Base-by-base conservation (phyloP, 352 stramenopile species). In the Globisporangium abappressorium region DNA sequence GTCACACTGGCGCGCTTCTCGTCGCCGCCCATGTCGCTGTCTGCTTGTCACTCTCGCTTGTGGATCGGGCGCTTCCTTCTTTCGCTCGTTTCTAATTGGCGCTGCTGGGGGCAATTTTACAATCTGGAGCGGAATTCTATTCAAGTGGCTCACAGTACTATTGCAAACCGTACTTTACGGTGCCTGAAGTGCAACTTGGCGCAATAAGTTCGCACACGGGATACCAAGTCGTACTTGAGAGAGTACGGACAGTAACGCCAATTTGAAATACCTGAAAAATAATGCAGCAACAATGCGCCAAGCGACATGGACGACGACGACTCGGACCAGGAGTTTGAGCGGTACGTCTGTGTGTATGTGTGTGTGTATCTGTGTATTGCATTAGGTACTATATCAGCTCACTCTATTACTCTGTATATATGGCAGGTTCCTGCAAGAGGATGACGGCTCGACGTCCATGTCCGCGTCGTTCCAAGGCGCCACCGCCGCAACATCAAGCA, bases 241-340 rank as follows among this genome's bases (percentile, higher is more conserved):
- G 58, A 55, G 12, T 38, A 36, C 14, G 28, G n/a, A 30, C 14
- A 33, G 33, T 49, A 12, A 26, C 18, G 15, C 56, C 15, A 33
- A 20, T 61, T 43, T 43, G 41, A 49, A 49, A 49, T 49, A 15
- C n/a, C n/a, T 49, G 53, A n/a, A 60, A 62, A 33, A 33, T 33
- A 33, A 30, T 62, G 33, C 33, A 2, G 56, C 28, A 57, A 57
- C 30, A 22, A 62, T 62, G 56, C n/a, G n/a, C 56, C 49, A 54
- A 41, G 24, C 18, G 60, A 30, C 54, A 72, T 66, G 43, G 69
- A 78, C 60, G 72, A 73, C 28, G 79, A 76, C 63, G 80, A 88
- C 64, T 87, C 78, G 59, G 80, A 89, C 56, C 69, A 81, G 36
- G 82, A 88, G 54, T 92, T 92, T 70, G 77, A 80, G 76, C 75